Conservation (phyloP, 2,329 filamentous ascomycete genomes). For the Ramularia endophylla region DNA sequence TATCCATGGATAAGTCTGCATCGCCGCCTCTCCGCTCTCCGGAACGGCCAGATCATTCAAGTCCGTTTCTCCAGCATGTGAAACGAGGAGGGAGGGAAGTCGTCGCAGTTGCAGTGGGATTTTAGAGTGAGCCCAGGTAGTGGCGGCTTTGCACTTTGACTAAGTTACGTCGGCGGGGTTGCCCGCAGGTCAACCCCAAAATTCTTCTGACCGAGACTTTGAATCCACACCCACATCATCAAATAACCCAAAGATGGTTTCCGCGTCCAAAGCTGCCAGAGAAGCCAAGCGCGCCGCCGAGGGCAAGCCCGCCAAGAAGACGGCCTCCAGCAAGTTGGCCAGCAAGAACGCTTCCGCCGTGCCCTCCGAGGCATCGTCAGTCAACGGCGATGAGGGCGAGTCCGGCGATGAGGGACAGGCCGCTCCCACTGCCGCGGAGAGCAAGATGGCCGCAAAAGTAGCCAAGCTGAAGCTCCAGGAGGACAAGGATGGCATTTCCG, state of each 20-base stretch:
- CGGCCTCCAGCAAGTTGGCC: conserved; percentile 62
- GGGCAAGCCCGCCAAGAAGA: conserved; percentile 70
- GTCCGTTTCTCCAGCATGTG: too few relatives aligned
- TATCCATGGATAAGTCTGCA: too few relatives aligned
- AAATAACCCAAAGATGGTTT: conserved; percentile 51
- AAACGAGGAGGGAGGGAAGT: too few relatives aligned
- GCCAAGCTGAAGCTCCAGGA: conserved; percentile 87
- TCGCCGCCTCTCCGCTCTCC: too few relatives aligned
- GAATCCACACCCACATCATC: background rate
- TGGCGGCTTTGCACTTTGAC: too few relatives aligned
- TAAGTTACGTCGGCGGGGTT: too few relatives aligned
- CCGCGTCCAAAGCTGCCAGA: conserved; percentile 63
- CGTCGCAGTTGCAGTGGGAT: too few relatives aligned
- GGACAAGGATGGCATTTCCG: conserved; percentile 92
- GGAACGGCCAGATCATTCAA: too few relatives aligned
- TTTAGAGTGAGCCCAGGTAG: too few relatives aligned
- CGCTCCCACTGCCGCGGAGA: conserved; percentile 47
- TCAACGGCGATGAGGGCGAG: conserved; percentile 62
- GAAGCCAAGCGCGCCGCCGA: conserved; percentile 61
- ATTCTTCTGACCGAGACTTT: too few relatives aligned
- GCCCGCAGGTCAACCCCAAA: too few relatives aligned
- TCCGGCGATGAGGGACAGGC: conserved; percentile 56
- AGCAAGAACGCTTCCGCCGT: conserved; percentile 61
- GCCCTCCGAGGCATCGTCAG: conserved; percentile 58
- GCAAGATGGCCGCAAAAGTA: conserved; percentile 67